Evolutionary conservation across 495 filamentous ascomycete genomes (phyloP).

Genomic region (Penicillium lividum): DNA sequence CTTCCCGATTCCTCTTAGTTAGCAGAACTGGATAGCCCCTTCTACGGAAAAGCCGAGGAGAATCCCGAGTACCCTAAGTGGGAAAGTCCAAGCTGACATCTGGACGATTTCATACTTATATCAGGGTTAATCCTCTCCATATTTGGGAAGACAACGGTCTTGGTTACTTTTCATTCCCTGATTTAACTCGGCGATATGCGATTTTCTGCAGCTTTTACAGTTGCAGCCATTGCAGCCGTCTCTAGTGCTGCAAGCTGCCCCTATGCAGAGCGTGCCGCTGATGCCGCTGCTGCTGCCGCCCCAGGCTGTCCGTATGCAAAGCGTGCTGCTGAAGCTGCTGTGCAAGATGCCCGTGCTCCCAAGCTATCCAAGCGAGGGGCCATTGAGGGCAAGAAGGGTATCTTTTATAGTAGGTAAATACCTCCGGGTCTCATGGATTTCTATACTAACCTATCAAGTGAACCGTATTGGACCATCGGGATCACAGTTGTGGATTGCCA

Average conservation of each 20-base stretch:
- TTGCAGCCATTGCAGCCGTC: constrained; percentile 6
- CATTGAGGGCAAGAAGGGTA: constrained; percentile 15
- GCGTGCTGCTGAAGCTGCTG: constrained; percentile 4
- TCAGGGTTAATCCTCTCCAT: constrained; percentile 1
- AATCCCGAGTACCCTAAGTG: neutral
- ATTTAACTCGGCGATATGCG: constrained; percentile 2
- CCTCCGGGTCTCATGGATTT: neutral
- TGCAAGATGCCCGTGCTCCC: neutral
- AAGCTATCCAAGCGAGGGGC: neutral
- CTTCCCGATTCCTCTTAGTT: neutral
- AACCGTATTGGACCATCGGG: constrained; percentile 32
- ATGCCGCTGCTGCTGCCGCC: neutral
- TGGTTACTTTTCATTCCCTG: neutral
- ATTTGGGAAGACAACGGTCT: neutral
- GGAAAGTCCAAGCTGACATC: neutral
- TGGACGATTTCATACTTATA: neutral
- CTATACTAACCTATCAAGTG: constrained; percentile 7
- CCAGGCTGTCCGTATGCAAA: constrained; percentile 7
- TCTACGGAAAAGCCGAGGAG: neutral
- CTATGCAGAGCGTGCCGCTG: constrained; percentile 6
- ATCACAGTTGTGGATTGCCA: constrained; percentile 27
- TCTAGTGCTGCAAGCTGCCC: constrained; percentile 9
- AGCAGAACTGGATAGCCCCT: neutral
- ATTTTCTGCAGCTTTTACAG: constrained; percentile 1
- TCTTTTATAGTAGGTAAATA: constrained; percentile 13